Evolutionary conservation across 805 yeast species (phyloP).

Genomic region (Spathaspora boniae): DNA sequence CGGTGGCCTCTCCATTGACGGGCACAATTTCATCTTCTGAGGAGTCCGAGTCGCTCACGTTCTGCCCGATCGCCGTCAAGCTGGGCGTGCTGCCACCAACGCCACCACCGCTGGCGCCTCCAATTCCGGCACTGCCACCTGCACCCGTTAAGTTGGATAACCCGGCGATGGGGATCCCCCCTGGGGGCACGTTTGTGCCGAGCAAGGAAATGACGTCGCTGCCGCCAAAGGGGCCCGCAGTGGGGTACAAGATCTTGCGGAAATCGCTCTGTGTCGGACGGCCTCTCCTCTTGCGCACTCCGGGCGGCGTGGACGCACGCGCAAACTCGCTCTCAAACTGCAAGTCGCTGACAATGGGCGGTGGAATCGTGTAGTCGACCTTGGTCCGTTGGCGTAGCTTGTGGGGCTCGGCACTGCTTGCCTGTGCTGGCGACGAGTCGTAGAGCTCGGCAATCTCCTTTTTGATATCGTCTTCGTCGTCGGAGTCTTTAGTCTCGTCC

Average conservation of each 20-base stretch:
- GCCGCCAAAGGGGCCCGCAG: conserved; percentile 98
- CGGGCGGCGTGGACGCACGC: conserved; percentile 11
- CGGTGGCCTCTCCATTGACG: conserved; percentile 36
- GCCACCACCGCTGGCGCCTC: too few relatives aligned
- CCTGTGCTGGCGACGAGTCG: conserved; percentile 48
- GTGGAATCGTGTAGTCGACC: conserved; percentile 79
- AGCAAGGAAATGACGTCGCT: conserved; percentile 84
- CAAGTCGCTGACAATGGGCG: conserved; percentile 57
- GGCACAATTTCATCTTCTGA: conserved; percentile 60
- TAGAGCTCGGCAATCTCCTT: conserved; percentile 66
- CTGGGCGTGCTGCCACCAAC: too few relatives aligned
- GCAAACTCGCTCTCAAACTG: conserved; percentile 23
- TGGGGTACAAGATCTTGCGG: conserved; percentile 76
- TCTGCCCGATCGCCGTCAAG: conserved; percentile 32
- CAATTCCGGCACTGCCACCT: too few relatives aligned
- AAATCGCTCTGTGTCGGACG: conserved; percentile 44
- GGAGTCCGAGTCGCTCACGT: conserved; percentile 52
- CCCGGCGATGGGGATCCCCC: conserved; percentile 38
- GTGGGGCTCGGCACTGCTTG: conserved; percentile 38
- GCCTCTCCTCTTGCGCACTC: conserved; percentile 33
- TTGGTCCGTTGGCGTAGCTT: conserved; percentile 50
- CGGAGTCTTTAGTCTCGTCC: conserved; percentile 16
- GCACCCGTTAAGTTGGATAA: conserved; percentile 14
- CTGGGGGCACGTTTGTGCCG: conserved; percentile 60
- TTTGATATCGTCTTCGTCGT: conserved; percentile 41